Base-by-base conservation (phyloP, 345 rosid genomes). In the Leavenworthia alabamica region DNA sequence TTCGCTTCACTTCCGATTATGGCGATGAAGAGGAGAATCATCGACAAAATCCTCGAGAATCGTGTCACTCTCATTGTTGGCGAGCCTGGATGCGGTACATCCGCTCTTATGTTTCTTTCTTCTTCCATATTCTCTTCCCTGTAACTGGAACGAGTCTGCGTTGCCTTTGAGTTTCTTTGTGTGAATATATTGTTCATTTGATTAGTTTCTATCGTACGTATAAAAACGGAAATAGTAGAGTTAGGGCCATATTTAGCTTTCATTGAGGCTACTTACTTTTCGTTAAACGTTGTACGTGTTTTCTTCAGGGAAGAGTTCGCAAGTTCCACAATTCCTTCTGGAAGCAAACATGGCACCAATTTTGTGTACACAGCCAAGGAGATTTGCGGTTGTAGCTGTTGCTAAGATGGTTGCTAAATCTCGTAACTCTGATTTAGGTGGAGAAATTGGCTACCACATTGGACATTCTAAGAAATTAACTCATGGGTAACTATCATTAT, bases 41-140 rank as follows among this genome's bases (percentile, higher is more conserved):
- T 88, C 61, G 96, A 88, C 36, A 92, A 92, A 77, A 78, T 88
- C 61, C 56, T 68, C 62, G 83, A 83, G 67, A 92, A 88, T 85
- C 95, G 95, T 71, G 98, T 92, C 74, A 92, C 98, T 69, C 90
- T 92, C 61, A 86, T 88, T 52, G 82, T 92, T 64, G 98, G 96
- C 60, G 96, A 88, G 20, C 82, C 98, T 13, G 98, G 98, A 58
- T 92, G 96, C 79, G 98, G 96, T 88, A 78, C 47, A 48, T 73
- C 9, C 52, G 12, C 48, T 7, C 23, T 6, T 40, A 17, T 33
- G 3, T 36, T 16, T 2, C 39, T 46, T 15, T 13, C 20, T 20
- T 20, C 22, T 1, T 20, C 22, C 2, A 2, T 20, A 20, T 20
- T 20, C 22, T 20, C 22, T 20, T 20, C 22, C 22, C 22, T 20